Evolutionary conservation across 2,329 filamentous ascomycete species (phyloP).

Genomic region (Botrytis cinerea): DNA sequence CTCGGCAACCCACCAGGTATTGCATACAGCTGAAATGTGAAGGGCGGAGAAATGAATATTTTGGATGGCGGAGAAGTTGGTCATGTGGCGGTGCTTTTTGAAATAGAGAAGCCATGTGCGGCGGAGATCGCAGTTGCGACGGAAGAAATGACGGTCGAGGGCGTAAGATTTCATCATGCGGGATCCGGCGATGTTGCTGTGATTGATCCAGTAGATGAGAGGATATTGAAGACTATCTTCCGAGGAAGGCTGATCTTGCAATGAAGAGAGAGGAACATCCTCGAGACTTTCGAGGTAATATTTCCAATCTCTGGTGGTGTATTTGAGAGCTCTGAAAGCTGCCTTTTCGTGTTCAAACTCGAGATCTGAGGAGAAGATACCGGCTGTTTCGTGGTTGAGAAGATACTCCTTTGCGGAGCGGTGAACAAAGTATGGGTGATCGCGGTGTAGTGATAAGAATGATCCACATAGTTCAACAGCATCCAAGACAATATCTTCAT

Average conservation of each 20-base stretch:
- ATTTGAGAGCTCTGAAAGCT: slow-evolving; percentile 22
- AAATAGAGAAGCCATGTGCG: slow-evolving; percentile 25
- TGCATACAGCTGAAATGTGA: slow-evolving; percentile 23
- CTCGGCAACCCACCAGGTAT: slow-evolving; percentile 21
- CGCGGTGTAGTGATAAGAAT: slow-evolving; percentile 19
- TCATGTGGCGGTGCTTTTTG: slow-evolving; percentile 25
- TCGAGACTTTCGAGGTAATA: slow-evolving; percentile 25
- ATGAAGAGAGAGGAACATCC: slow-evolving; percentile 19
- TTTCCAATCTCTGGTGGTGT: slow-evolving; percentile 23
- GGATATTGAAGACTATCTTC: slow-evolving; percentile 25
- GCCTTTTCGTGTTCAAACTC: slow-evolving; percentile 24
- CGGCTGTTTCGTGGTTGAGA: slow-evolving; percentile 20
- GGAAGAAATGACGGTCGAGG: slow-evolving; percentile 21
- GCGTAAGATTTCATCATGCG: slow-evolving; percentile 22
- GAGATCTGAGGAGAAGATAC: slow-evolving; percentile 23
- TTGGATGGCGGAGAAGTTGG: slow-evolving; percentile 26
- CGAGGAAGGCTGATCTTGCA: slow-evolving; percentile 24
- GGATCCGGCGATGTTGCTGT: slow-evolving; percentile 23
- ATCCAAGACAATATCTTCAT: slow-evolving; percentile 20
- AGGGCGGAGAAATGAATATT: slow-evolving; percentile 22
- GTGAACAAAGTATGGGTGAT: slow-evolving; percentile 24
- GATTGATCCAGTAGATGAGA: slow-evolving; percentile 24
- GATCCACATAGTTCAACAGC: slow-evolving; percentile 21
- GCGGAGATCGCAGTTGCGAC: slow-evolving; percentile 22
- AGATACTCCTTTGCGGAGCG: slow-evolving; percentile 25